Base-by-base conservation (phyloP, 768 basidiomycete genomes). In the Mycena epipterygia region DNA sequence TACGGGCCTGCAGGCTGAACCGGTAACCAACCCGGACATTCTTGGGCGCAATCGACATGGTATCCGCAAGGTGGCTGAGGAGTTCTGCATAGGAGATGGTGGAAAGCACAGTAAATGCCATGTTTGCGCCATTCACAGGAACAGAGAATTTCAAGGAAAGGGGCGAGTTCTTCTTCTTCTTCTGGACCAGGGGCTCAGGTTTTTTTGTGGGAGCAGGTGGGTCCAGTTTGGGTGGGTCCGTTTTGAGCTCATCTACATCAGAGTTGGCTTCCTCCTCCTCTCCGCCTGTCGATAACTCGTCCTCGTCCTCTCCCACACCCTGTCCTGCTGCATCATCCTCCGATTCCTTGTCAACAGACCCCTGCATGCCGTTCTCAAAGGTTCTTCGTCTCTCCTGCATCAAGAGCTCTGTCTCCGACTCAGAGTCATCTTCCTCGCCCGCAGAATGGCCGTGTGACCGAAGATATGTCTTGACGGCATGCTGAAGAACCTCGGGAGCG, bases 111-210 rank as follows among this genome's bases (percentile, higher is more conserved):
- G 23, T 65, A 0, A 57, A 13, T 14, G 64, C 12, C 30, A 5
- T 21, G n/a, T 57, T 65, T 19, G 64, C 55, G 19, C 64, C 64
- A 3, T 48, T 44, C 7, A 65, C 13, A 5, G 55, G 64, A 16
- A 65, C 64, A 0, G 55, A 65, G 35, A 65, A 49, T 14, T 65
- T 64, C n/a, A 60, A 44, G 13, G 48, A 60, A 14, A 16, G 37
- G 9, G 32, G 52, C 49, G 2, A 57, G 29, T 39, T 32, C 30
- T 21, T 46, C 41, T 59, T 42, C 19, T 44, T 59, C 6, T 3
- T 12, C 6, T 12, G 19, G 29, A 23, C 51, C 13, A 52, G n/a
- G n/a, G n/a, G n/a, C n/a, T n/a, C 6, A 19, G 51, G 51, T 13
- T 30, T 30, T 32, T 3, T 52, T 30, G 29, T 5, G 9, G 29